Evolutionary conservation across 2,329 filamentous ascomycete genomes (phyloP), one percentile per base, ranked within the genome.

Genomic region (Bipolaris victoriae): DNA sequence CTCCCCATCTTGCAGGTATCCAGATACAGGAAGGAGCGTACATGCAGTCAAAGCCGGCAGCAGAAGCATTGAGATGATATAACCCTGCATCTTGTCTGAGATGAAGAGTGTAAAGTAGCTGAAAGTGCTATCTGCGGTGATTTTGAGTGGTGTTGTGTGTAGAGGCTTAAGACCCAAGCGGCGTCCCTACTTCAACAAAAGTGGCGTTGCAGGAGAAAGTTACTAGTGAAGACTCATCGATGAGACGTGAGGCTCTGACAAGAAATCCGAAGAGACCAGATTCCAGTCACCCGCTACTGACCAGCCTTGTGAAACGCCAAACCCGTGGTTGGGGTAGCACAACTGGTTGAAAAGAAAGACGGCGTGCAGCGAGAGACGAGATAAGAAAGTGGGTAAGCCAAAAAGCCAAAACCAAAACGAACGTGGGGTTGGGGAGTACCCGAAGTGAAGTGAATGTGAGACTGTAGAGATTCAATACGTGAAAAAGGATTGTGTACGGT

Each of bases 51-150:
- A 7, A 22, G 9, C 45, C 16, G 44, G 29, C 1, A 61, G n/a
- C 6, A 58, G 20, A 16, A 55, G 44, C 7, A 20, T n/a, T 13
- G 18, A 11, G 10, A 48, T 20, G 11, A 26, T 31, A 11, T 35
- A 15, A 15, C 13, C n/a, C 16, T 45, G 51, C 51, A 61, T 61
- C 15, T 7, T 43, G 45, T 15, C 26, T 10, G 29, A 20, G n/a
- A n/a, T 16, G 5, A 4, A 26, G 13, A n/a, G 22, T 5, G 7
- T 22, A 22, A 6, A 2, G 16, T 26, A 16, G 13, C 13, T 49
- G 36, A 16, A 6, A 22, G 7, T 5, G 26, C 20, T 11, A 45
- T 24, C 16, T 18, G 11, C 36, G 16, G 15, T 7, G 45, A 6
- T 41, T 9, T 29, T 11, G 20, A 29, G 7, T 26, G 15, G 18